Conservation (phyloP, 148 eudicot species). For the Heliosperma pusillum region DNA sequence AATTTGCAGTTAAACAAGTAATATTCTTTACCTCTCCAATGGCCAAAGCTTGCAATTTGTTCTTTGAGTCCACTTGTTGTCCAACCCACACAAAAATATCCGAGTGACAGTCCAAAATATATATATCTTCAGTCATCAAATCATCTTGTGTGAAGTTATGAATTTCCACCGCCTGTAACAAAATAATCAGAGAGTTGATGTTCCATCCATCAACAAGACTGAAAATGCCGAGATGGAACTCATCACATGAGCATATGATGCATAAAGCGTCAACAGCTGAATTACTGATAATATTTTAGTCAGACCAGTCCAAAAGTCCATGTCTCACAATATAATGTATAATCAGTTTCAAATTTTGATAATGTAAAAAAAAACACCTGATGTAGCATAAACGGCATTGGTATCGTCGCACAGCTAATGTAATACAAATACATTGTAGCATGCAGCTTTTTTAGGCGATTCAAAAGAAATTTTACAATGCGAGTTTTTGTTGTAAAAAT, state of each 20-base stretch:
- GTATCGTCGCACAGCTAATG: neutral
- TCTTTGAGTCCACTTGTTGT: slow-evolving; percentile 74
- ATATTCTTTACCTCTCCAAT: slow-evolving; percentile 67
- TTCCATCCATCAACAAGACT: slow-evolving; percentile 16
- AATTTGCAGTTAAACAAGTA: neutral
- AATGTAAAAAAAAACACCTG: neutral
- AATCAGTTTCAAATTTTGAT: too few relatives aligned
- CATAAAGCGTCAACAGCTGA: neutral
- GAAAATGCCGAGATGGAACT: neutral
- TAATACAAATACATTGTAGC: neutral
- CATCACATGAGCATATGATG: slow-evolving; percentile 1
- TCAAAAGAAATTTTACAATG: neutral
- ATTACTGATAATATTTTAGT: neutral
- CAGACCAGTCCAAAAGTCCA: neutral
- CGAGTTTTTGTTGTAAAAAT: neutral
- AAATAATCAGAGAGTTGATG: slow-evolving; percentile 11
- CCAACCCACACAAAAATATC: slow-evolving; percentile 96
- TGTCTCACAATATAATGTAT: neutral
- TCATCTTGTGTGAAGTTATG: slow-evolving; percentile 89
- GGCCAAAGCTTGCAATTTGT: slow-evolving; percentile 54
- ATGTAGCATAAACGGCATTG: neutral
- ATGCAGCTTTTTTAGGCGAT: neutral
- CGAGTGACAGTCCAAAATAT: slow-evolving; percentile 75
- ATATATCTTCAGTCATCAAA: slow-evolving; percentile 93
- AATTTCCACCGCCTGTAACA: slow-evolving; percentile 71